Evolutionary conservation across 2,329 filamentous ascomycete species (phyloP).

Genomic region (Trichothecium roseum): DNA sequence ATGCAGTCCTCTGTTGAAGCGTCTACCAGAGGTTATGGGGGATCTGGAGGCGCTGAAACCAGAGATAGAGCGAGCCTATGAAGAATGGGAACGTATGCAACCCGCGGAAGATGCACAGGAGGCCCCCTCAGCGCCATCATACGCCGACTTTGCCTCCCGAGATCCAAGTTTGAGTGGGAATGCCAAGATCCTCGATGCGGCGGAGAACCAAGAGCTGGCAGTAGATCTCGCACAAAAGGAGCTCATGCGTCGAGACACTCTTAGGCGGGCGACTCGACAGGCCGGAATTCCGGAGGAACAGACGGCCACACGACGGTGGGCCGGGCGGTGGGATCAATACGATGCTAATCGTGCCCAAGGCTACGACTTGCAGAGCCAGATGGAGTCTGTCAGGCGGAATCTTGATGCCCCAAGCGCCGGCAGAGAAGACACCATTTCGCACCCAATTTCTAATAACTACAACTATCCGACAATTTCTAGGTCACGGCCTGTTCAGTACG

Average conservation of each 20-base stretch:
- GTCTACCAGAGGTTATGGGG: slow-evolving; percentile 48
- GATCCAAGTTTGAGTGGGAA: slow-evolving; percentile 52
- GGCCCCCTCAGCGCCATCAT: slow-evolving; percentile 13
- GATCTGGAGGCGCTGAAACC: slow-evolving; percentile 73
- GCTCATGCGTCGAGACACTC: slow-evolving; percentile 55
- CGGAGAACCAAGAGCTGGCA: slow-evolving; percentile 64
- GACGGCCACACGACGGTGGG: slow-evolving; percentile 41
- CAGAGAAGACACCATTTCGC: slow-evolving; percentile 8
- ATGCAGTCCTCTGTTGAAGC: slow-evolving; percentile 40
- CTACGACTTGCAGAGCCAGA: slow-evolving; percentile 37
- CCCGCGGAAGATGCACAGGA: slow-evolving; percentile 22
- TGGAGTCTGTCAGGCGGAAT: slow-evolving; percentile 39
- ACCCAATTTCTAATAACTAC: slow-evolving; percentile 24
- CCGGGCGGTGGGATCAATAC: slow-evolving; percentile 33
- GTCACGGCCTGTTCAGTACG: slow-evolving; percentile 37
- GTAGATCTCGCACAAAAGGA: slow-evolving; percentile 67
- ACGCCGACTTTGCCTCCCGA: slow-evolving; percentile 37
- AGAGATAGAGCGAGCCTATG: slow-evolving; percentile 59
- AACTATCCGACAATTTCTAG: slow-evolving; percentile 47
- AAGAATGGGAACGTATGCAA: slow-evolving; percentile 53
- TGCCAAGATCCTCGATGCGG: slow-evolving; percentile 55
- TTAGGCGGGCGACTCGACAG: slow-evolving; percentile 44
- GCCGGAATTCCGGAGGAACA: slow-evolving; percentile 47
- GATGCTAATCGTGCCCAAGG: slow-evolving; percentile 11
- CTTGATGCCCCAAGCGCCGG: slow-evolving; percentile 27